Evolutionary conservation across 1,139 yeast species (phyloP), one percentile per base, ranked within the genome.

Genomic region (Wickerhamomyces sp.): DNA sequence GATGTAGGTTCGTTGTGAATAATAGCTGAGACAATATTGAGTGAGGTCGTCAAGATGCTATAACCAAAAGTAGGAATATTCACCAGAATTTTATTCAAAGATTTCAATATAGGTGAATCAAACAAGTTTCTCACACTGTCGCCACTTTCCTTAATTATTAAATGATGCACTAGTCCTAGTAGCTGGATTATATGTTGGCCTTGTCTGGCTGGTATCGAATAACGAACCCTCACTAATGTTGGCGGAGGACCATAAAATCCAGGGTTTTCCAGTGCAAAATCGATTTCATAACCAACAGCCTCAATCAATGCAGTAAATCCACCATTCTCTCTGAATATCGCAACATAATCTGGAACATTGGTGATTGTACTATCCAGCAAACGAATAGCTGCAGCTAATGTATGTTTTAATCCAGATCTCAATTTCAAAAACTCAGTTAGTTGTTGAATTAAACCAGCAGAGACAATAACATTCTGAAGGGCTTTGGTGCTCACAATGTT

Each of bases 1-100:
- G 96, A 88, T 0, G 97, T 88, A 4, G 97, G 96, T 54, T 90
- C 97, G 49, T 85, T 86, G 56, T 90, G 94, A 35, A 90, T 78
- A 47, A 89, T 86, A 26, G 76, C 76, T 35, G 83, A 76, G 19
- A 89, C 72, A 17, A 83, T 76, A 48, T 79, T 85, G 28, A 90
- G 62, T 0, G 88, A 74, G 16, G 76, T 68, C 0, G 88, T 70
- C 16, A 86, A 61, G n/a, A 87, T 64, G 18, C 77, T 72, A 25
- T 81, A 78, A 0, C 96, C 96, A 65, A 89, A 87, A 0, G 75
- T 59, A 1, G 60, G 51, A 1, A 84, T 78, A 52, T 85, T 67
- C n/a, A 60, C 52, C 14, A 90, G 54, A 4, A 90, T 74, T 40
- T 66, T 69, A 46, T 78, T 81, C 48, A 89, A 67, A 26, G 85